These are phyloP conservation scores for Nadsonia starkeyi-henricii DNA, from an alignment of 1,139 yeast species.

Conservation along the genomic window DNA sequence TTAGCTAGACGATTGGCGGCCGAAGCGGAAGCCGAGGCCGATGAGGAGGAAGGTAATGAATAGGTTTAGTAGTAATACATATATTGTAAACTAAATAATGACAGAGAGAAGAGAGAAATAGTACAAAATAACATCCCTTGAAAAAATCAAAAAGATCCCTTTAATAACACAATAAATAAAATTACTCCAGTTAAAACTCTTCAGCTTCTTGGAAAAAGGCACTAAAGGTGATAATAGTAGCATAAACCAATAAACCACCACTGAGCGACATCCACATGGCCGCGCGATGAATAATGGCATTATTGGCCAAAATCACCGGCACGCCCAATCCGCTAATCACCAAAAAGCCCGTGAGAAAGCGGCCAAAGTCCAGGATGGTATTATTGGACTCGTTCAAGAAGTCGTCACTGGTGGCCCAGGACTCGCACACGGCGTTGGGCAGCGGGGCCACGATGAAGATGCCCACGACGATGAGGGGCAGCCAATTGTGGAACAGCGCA, in stretches of 20 bases:
- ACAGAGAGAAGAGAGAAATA: not conserved
- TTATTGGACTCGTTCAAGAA: constrained; percentile 31
- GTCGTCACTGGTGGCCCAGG: constrained; percentile 29
- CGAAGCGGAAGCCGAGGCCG: constrained; percentile 18
- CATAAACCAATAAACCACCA: constrained; percentile 62
- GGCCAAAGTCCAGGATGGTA: constrained; percentile 45
- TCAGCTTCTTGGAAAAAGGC: constrained; percentile 52
- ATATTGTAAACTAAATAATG: not conserved
- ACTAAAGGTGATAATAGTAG: constrained; percentile 60
- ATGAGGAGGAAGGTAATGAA: constrained; percentile 12
- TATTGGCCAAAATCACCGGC: constrained; percentile 54
- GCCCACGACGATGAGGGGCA: constrained; percentile 44
- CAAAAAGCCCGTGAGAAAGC: constrained; percentile 53
- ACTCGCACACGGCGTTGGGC: constrained; percentile 43
- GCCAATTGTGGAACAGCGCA: constrained; percentile 63
- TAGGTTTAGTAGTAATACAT: not conserved
- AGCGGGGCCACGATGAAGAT: constrained; percentile 49
- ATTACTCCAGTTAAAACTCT: constrained; percentile 30
- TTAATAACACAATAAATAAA: not conserved
- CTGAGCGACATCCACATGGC: constrained; percentile 50
- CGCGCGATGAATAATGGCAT: constrained; percentile 39
- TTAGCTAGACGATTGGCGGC: constrained; percentile 15
- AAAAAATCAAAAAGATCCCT: no score
- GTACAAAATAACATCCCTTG: not conserved
- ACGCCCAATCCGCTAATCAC: constrained; percentile 52